Base-by-base conservation (phyloP, 345 rosid genomes). In the Citrus cavaleriei region DNA sequence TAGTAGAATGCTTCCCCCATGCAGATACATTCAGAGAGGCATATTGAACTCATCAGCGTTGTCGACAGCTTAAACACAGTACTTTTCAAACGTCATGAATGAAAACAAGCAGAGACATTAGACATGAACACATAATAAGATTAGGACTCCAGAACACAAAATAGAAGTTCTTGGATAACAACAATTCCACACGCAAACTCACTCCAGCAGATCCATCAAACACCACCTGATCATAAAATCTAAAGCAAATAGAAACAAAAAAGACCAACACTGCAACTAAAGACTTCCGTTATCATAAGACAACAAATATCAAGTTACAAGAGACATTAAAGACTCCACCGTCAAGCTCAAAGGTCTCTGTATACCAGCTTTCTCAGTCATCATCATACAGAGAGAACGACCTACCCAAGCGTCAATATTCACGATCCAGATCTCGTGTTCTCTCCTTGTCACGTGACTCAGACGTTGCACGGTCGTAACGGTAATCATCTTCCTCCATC, bases 401-500 rank as follows among this genome's bases (percentile, higher is more conserved):
- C 67, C 83, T 75, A 49, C 72, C 78, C 25, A 77, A 78, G 67
- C 79, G 1, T 73, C 84, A 83, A 75, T 86, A 88, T 34, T 83
- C 86, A 10, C 61, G 84, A 76, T 81, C 87, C 25, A 18, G 30
- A 16, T 51, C 73, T 46, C 77, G 61, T 73, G 65, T 67, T 67
- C 51, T 60, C 18, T 78, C 81, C 72, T 78, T 80, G 42, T 85
- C 91, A 4, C 64, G 86, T 14, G 87, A 75, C 42, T 80, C 84
- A 18, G 88, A 84, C 27, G 80, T 69, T 63, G 82, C 81, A 14
- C 77, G 84, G 77, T 86, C 95, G 68, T 88, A 88, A 68, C 75
- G 92, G 83, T 92, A 88, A 79, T 87, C 88, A 57, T 93, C 98
- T 55, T 89, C 95, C 73, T 85, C 90, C 80, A 88, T 83, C 72